Percentiles rank a stretch among this genome's conserved stretches.
phyloP scores from a whole-genome alignment of 2,329 filamentous ascomycete genomes.

The Cadophora luteo-olivacea region DNA sequence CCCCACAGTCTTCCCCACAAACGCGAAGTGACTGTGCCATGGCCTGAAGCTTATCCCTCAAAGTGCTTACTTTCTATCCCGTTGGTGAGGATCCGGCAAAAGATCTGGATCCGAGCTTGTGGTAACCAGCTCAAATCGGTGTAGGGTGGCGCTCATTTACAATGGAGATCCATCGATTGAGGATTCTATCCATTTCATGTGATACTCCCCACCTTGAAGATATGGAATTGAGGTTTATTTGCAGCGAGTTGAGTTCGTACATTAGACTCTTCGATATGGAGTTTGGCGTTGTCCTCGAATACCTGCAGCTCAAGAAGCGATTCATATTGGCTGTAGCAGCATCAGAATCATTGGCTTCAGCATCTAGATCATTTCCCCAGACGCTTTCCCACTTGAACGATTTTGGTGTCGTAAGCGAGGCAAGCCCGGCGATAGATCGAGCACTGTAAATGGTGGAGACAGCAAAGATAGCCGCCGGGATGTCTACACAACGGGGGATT shows the following conservation, averaged over 20 bases:
- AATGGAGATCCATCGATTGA: conserved; percentile 34
- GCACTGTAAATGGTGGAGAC: conserved; percentile 36
- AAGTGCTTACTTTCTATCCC: too few species aligned
- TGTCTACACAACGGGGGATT: not conserved
- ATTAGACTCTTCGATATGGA: not conserved
- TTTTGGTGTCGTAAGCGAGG: conserved; percentile 47
- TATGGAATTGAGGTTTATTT: conserved; percentile 40
- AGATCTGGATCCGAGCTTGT: not conserved
- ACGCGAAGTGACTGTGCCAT: conserved; percentile 40
- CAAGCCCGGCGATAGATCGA: conserved; percentile 47
- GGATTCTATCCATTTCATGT: conserved; percentile 23
- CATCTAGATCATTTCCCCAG: conserved; percentile 28
- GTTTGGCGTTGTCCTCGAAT: not conserved
- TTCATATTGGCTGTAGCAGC: not conserved
- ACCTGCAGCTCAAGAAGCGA: not conserved
- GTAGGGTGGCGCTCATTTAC: not conserved
- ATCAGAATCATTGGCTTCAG: not conserved
- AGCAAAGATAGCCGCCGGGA: not conserved
- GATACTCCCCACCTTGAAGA: conserved; percentile 29
- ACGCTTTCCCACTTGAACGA: conserved; percentile 50
- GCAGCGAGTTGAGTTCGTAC: conserved; percentile 1
- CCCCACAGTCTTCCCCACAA: conserved; percentile 10
- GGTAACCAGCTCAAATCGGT: not conserved
- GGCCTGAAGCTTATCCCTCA: too few species aligned
- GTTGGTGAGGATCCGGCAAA: not conserved